Evolutionary conservation across 805 yeast genomes (phyloP).

Genomic region (Pichia scutulata): DNA sequence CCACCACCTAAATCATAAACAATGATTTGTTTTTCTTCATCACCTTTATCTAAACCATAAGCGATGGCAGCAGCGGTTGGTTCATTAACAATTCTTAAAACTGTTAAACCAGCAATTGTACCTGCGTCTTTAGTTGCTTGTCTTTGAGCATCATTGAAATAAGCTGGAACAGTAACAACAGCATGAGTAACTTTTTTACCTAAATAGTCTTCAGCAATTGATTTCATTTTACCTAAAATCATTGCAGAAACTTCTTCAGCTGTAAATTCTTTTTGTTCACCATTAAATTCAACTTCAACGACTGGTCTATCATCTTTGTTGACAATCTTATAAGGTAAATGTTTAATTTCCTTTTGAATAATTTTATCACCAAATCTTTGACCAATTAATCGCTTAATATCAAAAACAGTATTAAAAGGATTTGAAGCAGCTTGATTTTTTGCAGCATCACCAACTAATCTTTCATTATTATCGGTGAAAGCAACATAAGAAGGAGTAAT

Average conservation of each 20-base stretch:
- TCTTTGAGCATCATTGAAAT: conserved; percentile 90
- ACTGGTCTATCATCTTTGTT: conserved; percentile 81
- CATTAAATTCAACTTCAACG: conserved; percentile 81
- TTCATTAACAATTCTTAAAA: conserved; percentile 83
- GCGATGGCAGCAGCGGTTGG: conserved; percentile 98
- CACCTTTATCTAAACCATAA: conserved; percentile 80
- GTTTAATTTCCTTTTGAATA: conserved; percentile 73
- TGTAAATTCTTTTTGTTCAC: conserved; percentile 78
- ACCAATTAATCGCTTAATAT: conserved; percentile 92
- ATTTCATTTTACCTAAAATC: conserved; percentile 87
- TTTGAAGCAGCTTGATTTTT: conserved; percentile 98
- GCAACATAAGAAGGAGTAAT: conserved; percentile 97
- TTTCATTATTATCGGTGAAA: conserved; percentile 81
- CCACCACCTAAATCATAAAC: conserved; percentile 98
- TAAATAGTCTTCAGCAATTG: conserved; percentile 84
- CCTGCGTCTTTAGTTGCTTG: conserved; percentile 94
- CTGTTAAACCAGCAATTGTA: conserved; percentile 83
- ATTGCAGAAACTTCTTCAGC: conserved; percentile 94
- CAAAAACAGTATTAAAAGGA: conserved; percentile 89
- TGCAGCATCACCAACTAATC: conserved; percentile 96
- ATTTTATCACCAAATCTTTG: conserved; percentile 73
- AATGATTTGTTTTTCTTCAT: conserved; percentile 80
- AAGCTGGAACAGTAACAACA: conserved; percentile 89
- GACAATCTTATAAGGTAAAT: conserved; percentile 78
- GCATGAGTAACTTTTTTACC: conserved; percentile 83